Evolutionary conservation across 495 filamentous ascomycete genomes (phyloP).

Genomic region (Neurospora intermedia): DNA sequence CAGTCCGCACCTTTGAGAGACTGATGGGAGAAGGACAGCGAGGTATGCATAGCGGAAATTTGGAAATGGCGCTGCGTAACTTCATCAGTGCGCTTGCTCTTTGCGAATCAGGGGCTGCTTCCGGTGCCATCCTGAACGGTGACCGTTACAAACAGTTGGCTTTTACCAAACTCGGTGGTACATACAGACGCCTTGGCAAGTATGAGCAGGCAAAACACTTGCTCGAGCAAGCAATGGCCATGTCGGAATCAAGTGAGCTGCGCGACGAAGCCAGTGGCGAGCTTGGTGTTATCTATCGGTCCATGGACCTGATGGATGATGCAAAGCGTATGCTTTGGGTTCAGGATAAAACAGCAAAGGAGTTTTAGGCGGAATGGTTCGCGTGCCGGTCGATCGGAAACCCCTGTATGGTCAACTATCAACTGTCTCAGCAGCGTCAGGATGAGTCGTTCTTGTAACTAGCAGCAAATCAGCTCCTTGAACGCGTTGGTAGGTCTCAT

Average conservation of each 20-base stretch:
- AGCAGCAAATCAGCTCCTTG: conserved; percentile 4
- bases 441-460: neutral
- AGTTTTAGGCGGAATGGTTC: conserved; percentile 5
- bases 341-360: conserved; percentile 17
- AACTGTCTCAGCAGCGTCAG: conserved; percentile 8
- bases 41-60: neutral
- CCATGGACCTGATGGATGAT: conserved; percentile 14
- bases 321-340: conserved; percentile 11
- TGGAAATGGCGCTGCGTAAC: conserved; percentile 1
- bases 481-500: conserved; percentile 1
- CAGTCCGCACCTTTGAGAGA: conserved; percentile 5
- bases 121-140: neutral
- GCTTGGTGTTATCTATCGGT: conserved; percentile 21
- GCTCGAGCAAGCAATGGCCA: conserved; percentile 4
- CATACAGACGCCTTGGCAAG: conserved; percentile 14
- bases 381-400: conserved; percentile 26
- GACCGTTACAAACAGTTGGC: neutral
- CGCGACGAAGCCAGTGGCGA: conserved; percentile 16
- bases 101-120: neutral
- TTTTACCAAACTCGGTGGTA: conserved; percentile 9
- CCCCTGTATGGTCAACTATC: conserved; percentile 25
- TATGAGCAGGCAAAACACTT: conserved; percentile 10
- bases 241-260: neutral
- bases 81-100: conserved; percentile 6
- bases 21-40: conserved; percentile 2